Conservation (phyloP, 495 filamentous ascomycete genomes). For the Clavariopsis aquatica region DNA sequence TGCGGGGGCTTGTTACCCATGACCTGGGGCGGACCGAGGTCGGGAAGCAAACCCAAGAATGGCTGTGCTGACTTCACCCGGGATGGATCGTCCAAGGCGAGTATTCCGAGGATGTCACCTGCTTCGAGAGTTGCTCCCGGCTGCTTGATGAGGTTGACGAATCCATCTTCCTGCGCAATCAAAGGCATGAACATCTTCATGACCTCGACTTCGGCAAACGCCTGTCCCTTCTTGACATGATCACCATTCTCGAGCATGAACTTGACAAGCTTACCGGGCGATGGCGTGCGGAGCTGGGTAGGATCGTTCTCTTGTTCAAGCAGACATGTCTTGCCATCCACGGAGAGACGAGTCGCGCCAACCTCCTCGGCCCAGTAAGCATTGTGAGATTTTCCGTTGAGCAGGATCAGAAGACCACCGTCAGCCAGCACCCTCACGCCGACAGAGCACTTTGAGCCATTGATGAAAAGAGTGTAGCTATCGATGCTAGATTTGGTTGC, state of each 20-base stretch:
- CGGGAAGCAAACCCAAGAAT: conserved; percentile 90
- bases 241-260: conserved; percentile 96
- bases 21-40: conserved; percentile 80
- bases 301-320: conserved; percentile 99
- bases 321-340: conserved; percentile 96
- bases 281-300: conserved; percentile 91
- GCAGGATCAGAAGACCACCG: conserved; percentile 88
- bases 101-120: conserved; percentile 97
- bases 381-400: conserved; percentile 91
- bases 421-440: conserved; percentile 91
- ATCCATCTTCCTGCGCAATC: conserved; percentile 92
- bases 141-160: conserved; percentile 98
- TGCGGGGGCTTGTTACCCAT: conserved; percentile 92
- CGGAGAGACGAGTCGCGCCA: conserved; percentile 89
- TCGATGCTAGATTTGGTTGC: conserved; percentile 89
- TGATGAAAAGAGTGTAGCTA: conserved; percentile 98
- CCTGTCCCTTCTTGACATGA: conserved; percentile 88
- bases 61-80: conserved; percentile 96
- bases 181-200: conserved; percentile 99
- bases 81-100: conserved; percentile 92
- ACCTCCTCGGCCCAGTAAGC: conserved; percentile 99
- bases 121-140: conserved; percentile 97
- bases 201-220: conserved; percentile 97
- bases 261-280: conserved; percentile 97
- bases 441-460: conserved; percentile 93